Conservation (phyloP, 108 stramenopile genomes). For the Nitzschia sp. region DNA sequence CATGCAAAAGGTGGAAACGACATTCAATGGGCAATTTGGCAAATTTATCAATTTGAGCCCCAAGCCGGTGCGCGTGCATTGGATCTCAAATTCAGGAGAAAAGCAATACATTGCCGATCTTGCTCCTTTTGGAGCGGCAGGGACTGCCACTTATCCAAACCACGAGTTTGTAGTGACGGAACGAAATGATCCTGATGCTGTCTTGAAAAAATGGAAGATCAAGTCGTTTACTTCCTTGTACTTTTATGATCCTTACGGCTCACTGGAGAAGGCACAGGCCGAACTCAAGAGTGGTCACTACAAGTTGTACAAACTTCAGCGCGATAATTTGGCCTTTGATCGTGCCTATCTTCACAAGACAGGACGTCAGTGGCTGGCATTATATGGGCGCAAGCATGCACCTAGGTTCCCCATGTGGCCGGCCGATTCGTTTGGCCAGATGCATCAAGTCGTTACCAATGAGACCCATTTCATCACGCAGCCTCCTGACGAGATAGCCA, state of each 20-base stretch:
- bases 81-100: slow-evolving; percentile 22
- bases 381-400: slow-evolving; percentile 37
- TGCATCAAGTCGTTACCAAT: slow-evolving; percentile 36
- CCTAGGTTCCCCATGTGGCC: slow-evolving; percentile 53
- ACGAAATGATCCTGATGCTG: slow-evolving; percentile 3
- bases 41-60: slow-evolving; percentile 54
- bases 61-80: slow-evolving; percentile 33
- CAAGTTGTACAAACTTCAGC: slow-evolving; percentile 49
- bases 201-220: slow-evolving; percentile 29
- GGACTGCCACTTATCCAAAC: slow-evolving; percentile 51
- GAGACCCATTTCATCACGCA: slow-evolving; percentile 51
- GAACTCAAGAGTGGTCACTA: slow-evolving; percentile 34
- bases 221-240: slow-evolving; percentile 44
- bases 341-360: slow-evolving; percentile 46
- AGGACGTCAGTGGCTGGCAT: slow-evolving; percentile 47
- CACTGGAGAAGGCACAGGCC: slow-evolving; percentile 42
- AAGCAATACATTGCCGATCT: slow-evolving; percentile 39
- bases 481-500: slow-evolving; percentile 26
- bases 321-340: slow-evolving; percentile 46
- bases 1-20: slow-evolving; percentile 13
- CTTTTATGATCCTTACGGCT: slow-evolving; percentile 62
- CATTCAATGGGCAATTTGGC: slow-evolving; percentile 37
- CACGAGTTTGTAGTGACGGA: slow-evolving; percentile 43
- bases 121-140: slow-evolving; percentile 43
- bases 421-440: slow-evolving; percentile 56